Percentiles rank a stretch among this genome's conserved stretches.
Evolutionary conservation across 768 basidiomycete species (phyloP).

Genomic region (Tricholoma flavovirens): DNA sequence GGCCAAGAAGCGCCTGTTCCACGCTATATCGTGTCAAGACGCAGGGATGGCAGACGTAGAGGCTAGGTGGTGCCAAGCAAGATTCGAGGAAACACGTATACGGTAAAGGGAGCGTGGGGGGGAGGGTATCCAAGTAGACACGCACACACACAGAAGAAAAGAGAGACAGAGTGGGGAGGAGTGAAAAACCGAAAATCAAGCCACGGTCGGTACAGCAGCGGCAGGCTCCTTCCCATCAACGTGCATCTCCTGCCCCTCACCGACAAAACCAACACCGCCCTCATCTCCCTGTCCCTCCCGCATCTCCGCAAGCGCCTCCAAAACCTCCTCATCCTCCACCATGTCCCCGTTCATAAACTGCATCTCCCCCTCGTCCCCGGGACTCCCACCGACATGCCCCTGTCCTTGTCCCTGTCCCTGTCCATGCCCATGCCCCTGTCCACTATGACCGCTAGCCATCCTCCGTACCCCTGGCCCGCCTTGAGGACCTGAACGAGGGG

Average conservation of each 20-base stretch:
- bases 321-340: background rate
- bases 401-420: conserved; percentile 22
- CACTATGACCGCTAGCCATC: conserved; percentile 29
- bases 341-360: background rate
- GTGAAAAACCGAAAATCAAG: background rate
- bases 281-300: conserved; percentile 21
- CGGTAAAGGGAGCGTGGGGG: conserved; percentile 1
- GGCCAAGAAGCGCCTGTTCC: too few species aligned
- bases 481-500: conserved; percentile 78
- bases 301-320: conserved; percentile 17
- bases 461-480: conserved; percentile 53
- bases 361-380: conserved; percentile 22
- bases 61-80: background rate
- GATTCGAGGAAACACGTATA: background rate
- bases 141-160: conserved; percentile 15
- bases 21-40: background rate
- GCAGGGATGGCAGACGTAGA: too few species aligned
- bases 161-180: conserved; percentile 3
- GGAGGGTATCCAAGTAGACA: conserved; percentile 9
- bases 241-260: conserved; percentile 37
- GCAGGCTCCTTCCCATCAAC: conserved; percentile 31
- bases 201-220: conserved; percentile 1
- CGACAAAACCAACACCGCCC: background rate
- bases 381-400: conserved; percentile 22
- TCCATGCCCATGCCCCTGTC: conserved; percentile 34